Conservation (phyloP, 176 grass and related monocot genomes). For the Musa beccarii region DNA sequence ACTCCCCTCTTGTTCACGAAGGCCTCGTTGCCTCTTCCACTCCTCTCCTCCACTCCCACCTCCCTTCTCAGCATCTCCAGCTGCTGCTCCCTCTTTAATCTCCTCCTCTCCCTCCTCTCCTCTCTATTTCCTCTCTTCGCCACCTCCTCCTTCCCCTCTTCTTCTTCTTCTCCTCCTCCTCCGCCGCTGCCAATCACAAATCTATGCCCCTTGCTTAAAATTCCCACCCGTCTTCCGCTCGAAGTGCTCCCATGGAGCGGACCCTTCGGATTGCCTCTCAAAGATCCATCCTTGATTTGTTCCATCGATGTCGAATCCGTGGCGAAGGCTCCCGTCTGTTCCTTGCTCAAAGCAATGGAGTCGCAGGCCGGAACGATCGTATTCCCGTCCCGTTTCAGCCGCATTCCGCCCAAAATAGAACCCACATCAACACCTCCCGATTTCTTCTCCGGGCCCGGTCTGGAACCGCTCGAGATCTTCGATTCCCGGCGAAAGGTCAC, state of each 20-base stretch:
- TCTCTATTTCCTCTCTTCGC: constrained; percentile 18
- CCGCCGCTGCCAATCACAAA: neutral
- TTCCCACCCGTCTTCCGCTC: neutral
- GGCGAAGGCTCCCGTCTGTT: neutral
- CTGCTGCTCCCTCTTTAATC: constrained; percentile 32
- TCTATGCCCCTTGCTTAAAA: constrained; percentile 7
- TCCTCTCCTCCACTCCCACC: constrained; percentile 24
- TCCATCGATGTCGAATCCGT: neutral
- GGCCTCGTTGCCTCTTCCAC: neutral
- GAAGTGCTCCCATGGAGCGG: neutral
- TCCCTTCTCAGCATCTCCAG: constrained; percentile 30
- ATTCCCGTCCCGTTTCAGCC: neutral
- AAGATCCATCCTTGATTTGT: neutral
- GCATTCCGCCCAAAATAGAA: neutral
- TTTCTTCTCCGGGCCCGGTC: neutral
- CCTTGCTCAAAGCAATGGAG: neutral
- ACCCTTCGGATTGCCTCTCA: neutral
- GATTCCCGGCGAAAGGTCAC: neutral
- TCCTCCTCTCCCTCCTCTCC: constrained; percentile 38
- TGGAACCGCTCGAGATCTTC: neutral
- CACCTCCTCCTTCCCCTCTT: neutral
- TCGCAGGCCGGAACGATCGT: neutral
- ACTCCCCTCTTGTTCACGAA: neutral
- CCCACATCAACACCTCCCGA: neutral
- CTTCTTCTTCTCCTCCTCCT: neutral